Evolutionary conservation across 257 asterid genomes (phyloP).

Genomic region (Fraxinus anomala): DNA sequence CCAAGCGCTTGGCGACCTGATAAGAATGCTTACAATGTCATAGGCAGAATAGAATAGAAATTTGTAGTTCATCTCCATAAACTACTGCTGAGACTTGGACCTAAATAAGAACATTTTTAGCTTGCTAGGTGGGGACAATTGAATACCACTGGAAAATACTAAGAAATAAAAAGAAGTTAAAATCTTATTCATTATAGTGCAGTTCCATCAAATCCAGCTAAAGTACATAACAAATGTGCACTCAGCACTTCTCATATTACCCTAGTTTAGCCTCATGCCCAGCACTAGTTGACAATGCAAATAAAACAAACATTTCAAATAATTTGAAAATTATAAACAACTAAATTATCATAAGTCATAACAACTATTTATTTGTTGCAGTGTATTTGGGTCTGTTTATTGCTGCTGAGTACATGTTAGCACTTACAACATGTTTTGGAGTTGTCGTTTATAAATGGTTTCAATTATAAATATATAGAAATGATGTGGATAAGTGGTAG

Average conservation of each 20-base stretch:
- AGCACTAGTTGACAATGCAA: neutral
- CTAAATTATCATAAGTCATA: neutral
- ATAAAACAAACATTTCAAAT: no score
- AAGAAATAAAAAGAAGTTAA: no score
- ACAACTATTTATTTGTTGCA: neutral
- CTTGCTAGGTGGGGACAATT: neutral
- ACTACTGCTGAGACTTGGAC: neutral
- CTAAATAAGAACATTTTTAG: neutral
- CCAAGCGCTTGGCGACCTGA: slow-evolving; percentile 89
- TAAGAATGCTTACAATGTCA: slow-evolving; percentile 12
- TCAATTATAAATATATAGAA: no score
- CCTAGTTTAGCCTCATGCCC: neutral
- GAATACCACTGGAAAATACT: no score
- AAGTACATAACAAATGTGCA: neutral
- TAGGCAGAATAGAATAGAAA: neutral
- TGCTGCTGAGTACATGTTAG: neutral
- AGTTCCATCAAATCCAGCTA: neutral
- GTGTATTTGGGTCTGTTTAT: neutral
- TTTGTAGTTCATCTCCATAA: no score
- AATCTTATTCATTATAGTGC: no score
- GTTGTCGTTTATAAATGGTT: no score
- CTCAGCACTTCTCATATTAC: neutral
- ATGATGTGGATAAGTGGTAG: no score
- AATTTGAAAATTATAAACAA: neutral
- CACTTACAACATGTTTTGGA: neutral